Conservation (phyloP, 2,329 filamentous ascomycete species). For the Dactylellina cionopaga region DNA sequence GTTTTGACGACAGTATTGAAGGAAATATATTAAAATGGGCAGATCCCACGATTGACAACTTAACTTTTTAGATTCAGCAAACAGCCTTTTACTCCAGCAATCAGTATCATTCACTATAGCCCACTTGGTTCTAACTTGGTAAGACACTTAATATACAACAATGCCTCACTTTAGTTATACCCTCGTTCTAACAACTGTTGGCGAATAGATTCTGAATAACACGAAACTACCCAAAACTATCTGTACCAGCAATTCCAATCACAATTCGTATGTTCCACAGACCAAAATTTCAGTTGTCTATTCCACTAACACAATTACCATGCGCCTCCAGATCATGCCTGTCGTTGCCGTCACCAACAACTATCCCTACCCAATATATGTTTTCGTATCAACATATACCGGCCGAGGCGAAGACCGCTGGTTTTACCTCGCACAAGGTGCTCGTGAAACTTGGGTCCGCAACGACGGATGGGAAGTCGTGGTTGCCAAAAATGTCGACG, state of each 20-base stretch:
- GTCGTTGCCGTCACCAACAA: slow-evolving; percentile 3
- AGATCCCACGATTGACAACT: background rate
- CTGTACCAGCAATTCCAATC: background rate
- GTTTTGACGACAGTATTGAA: background rate
- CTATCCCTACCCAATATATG: background rate
- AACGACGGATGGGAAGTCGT: slow-evolving; percentile 1
- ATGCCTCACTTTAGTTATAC: background rate
- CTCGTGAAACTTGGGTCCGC: background rate
- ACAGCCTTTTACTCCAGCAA: background rate
- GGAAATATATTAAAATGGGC: background rate
- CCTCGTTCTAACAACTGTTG: background rate
- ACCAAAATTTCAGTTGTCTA: background rate
- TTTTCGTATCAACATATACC: background rate
- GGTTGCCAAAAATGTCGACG: background rate
- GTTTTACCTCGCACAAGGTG: background rate
- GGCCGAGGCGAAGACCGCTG: background rate
- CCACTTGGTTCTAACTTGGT: background rate
- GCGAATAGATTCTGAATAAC: background rate
- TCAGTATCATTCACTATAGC: background rate
- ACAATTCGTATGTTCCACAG: background rate
- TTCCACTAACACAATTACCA: background rate
- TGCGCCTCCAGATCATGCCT: background rate
- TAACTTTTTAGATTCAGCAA: background rate
- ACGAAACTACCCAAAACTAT: background rate
- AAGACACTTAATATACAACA: background rate